Conservation (phyloP, 2,329 filamentous ascomycete species). For the Penicillium sp. region DNA sequence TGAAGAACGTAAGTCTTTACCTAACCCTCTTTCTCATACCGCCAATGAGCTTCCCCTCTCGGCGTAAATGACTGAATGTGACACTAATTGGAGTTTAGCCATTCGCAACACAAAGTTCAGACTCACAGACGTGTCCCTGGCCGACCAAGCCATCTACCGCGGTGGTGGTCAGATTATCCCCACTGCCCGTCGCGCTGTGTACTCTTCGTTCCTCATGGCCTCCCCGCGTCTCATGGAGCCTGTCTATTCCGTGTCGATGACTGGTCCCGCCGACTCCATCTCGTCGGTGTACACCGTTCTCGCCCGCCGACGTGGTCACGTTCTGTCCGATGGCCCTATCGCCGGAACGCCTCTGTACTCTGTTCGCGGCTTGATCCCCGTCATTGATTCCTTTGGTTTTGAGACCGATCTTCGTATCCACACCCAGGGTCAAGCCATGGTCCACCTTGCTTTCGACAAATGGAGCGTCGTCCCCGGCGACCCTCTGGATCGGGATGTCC, state of each 20-base stretch:
- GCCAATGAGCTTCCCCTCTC: constrained; percentile 3
- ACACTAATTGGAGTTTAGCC: constrained; percentile 53
- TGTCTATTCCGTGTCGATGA: constrained; percentile 89
- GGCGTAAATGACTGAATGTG: constrained; percentile 1
- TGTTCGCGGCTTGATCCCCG: constrained; percentile 86
- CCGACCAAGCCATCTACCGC: constrained; percentile 87
- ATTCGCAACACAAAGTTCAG: constrained; percentile 99
- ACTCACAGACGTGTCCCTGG: constrained; percentile 85
- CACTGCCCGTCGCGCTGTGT: constrained; percentile 87
- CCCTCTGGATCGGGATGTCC: constrained; percentile 83
- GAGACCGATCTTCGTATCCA: constrained; percentile 96
- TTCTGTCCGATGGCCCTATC: constrained; percentile 89
- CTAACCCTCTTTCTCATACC: constrained; percentile 20
- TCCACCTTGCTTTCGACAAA: constrained; percentile 89
- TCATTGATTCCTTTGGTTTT: constrained; percentile 97
- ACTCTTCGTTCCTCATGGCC: constrained; percentile 96
- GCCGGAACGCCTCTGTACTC: constrained; percentile 92
- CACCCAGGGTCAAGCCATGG: constrained; percentile 87
- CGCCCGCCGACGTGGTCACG: constrained; percentile 83
- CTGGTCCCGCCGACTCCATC: constrained; percentile 85
- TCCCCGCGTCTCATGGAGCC: constrained; percentile 96
- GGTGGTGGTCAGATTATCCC: constrained; percentile 98
- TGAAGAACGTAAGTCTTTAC: constrained; percentile 78
- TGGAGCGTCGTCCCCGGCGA: constrained; percentile 97
- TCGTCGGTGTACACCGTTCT: constrained; percentile 90